Conservation (phyloP, 2,329 filamentous ascomycete genomes). For the Dothideomycetes sp. region DNA sequence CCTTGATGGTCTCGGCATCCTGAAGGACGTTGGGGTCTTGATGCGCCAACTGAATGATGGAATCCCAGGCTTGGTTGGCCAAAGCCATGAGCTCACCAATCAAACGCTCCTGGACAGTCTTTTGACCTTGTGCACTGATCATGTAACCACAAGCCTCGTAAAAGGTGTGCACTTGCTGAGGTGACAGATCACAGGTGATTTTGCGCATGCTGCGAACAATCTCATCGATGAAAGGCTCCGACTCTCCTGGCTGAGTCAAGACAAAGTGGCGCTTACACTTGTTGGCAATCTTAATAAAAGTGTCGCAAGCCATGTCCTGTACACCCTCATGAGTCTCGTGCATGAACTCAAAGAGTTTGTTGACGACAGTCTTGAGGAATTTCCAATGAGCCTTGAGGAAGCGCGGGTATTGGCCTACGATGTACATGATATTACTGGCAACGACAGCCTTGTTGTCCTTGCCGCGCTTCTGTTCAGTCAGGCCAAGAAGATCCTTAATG, state of each 20-base stretch:
- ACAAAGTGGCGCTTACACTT: constrained; percentile 98
- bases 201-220: constrained; percentile 93
- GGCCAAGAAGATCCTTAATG: constrained; percentile 91
- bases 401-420: constrained; percentile 95
- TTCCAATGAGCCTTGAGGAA: constrained; percentile 99
- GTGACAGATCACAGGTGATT: constrained; percentile 89
- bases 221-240: constrained; percentile 95
- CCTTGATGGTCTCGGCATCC: constrained; percentile 91
- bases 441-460: constrained; percentile 99
- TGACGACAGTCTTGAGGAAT: constrained; percentile 98
- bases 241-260: constrained; percentile 86
- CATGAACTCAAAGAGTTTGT: constrained; percentile 99
- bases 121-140: constrained; percentile 96
- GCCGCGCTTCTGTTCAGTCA: constrained; percentile 98
- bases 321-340: constrained; percentile 99
- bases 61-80: constrained; percentile 90
- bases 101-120: constrained; percentile 82
- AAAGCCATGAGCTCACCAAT: constrained; percentile 87
- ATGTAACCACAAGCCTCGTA: constrained; percentile 99
- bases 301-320: constrained; percentile 99
- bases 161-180: constrained; percentile 96
- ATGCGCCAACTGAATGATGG: constrained; percentile 82
- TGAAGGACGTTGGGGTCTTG: constrained; percentile 78
- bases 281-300: constrained; percentile 98
- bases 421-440: constrained; percentile 99